These are phyloP conservation scores for Ceratocystis cacaofunesta DNA, from an alignment of 2,329 filamentous ascomycete genomes.

Conservation along the genomic window DNA sequence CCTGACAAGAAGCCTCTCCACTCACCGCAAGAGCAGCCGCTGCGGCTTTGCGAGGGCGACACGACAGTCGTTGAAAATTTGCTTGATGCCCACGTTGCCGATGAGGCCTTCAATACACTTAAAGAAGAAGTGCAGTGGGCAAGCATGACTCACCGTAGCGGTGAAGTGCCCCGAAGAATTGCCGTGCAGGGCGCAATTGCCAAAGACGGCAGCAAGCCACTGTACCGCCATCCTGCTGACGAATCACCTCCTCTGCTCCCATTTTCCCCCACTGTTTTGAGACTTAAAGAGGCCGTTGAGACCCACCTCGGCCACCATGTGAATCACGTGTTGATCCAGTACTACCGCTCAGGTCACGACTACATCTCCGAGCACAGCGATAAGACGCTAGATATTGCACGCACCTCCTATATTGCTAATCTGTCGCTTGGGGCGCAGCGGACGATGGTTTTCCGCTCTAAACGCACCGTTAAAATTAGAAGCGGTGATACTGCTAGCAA, in stretches of 20 bases:
- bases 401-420: slow-evolving; percentile 73
- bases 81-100: slow-evolving; percentile 41
- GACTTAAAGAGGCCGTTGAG: slow-evolving; percentile 56
- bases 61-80: slow-evolving; percentile 59
- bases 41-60: slow-evolving; percentile 59
- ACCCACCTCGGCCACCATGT: slow-evolving; percentile 59
- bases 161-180: slow-evolving; percentile 80
- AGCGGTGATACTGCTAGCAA: slow-evolving; percentile 15
- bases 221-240: slow-evolving; percentile 92
- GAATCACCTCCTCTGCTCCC: slow-evolving; percentile 62
- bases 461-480: slow-evolving; percentile 37
- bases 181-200: slow-evolving; percentile 68
- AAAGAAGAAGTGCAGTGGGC: slow-evolving; percentile 71
- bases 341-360: slow-evolving; percentile 78
- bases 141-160: slow-evolving; percentile 81
- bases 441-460: slow-evolving; percentile 78
- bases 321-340: slow-evolving; percentile 86
- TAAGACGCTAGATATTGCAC: slow-evolving; percentile 83
- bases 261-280: slow-evolving; percentile 59
- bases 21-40: not conserved
- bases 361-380: slow-evolving; percentile 95
- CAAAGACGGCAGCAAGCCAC: slow-evolving; percentile 57
- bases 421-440: slow-evolving; percentile 84
- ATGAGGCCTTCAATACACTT: slow-evolving; percentile 53
- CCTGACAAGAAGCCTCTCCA: not conserved